A percentile compares a stretch with the other conserved stretches of the same genome.
phyloP scores from a whole-genome alignment of 306 rosid species.

The Urtica urens region DNA sequence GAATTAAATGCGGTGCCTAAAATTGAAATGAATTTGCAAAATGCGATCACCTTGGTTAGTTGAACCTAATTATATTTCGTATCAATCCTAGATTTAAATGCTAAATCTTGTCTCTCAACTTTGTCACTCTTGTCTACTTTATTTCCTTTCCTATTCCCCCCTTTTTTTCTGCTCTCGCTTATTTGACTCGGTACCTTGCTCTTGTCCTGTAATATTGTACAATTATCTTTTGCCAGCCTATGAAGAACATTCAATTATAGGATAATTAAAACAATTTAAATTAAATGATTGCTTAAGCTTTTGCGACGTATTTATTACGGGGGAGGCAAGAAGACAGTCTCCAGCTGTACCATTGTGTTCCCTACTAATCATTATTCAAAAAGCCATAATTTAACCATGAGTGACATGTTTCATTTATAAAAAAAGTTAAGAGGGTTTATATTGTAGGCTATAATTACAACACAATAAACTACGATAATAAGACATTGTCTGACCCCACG shows the following conservation, averaged over 20 bases:
- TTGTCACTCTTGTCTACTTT: background rate
- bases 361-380: background rate
- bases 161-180: background rate
- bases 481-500: conserved; percentile 5
- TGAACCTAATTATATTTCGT: conserved; percentile 9
- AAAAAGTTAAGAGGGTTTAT: conserved; percentile 11
- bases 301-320: conserved; percentile 19
- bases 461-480: conserved; percentile 22
- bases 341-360: conserved; percentile 8
- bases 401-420: background rate
- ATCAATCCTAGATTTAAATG: conserved; percentile 21
- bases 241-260: too few relatives aligned
- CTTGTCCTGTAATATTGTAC: background rate
- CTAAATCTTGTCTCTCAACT: conserved; percentile 18
- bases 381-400: background rate
- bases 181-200: background rate
- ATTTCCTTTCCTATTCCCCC: background rate
- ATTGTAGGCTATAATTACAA: conserved; percentile 18
- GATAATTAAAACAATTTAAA: conserved; percentile 1
- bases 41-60: conserved; percentile 7
- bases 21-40: conserved; percentile 3
- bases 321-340: conserved; percentile 25
- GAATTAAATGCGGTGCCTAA: conserved; percentile 1
- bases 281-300: conserved; percentile 18
- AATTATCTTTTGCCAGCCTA: conserved; percentile 27